Conservation (phyloP, 371 early-diverging fungal species). For the Mucor velutinosus region DNA sequence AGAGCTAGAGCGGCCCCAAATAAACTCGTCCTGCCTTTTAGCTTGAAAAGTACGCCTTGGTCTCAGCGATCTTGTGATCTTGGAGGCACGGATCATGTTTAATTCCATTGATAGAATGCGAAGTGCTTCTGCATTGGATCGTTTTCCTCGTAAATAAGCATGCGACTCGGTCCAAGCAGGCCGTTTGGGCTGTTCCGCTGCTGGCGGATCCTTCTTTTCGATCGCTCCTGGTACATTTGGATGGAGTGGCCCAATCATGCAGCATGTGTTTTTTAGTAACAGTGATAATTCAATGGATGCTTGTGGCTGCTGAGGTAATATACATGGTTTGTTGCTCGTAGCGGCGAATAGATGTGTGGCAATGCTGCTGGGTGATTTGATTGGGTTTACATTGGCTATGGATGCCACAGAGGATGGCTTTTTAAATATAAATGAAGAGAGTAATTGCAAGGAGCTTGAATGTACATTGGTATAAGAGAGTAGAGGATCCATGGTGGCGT, state of each 20-base stretch:
- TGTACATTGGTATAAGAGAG: constrained; percentile 19
- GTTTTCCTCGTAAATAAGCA: constrained; percentile 21
- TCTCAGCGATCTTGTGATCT: constrained; percentile 22
- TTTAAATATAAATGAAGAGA: constrained; percentile 12
- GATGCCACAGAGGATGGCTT: not conserved
- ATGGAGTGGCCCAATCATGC: constrained; percentile 10
- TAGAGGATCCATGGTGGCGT: constrained; percentile 12
- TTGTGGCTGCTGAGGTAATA: constrained; percentile 7
- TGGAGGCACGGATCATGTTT: constrained; percentile 28
- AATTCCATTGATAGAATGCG: constrained; percentile 18
- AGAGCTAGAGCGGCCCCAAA: constrained; percentile 23
- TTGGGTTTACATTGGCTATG: not conserved
- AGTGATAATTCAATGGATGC: constrained; percentile 9
- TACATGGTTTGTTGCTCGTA: constrained; percentile 12
- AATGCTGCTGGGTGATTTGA: constrained; percentile 5
- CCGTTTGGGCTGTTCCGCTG: constrained; percentile 17
- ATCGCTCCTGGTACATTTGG: not conserved
- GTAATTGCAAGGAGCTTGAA: constrained; percentile 10
- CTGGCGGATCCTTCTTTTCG: constrained; percentile 7
- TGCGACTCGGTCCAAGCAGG: constrained; percentile 27
- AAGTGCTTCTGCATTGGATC: constrained; percentile 16
- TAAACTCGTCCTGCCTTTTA: constrained; percentile 21
- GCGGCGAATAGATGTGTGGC: constrained; percentile 18
- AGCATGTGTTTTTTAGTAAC: constrained; percentile 14
- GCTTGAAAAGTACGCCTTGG: constrained; percentile 19